Conservation (phyloP, 306 rosid species). For the Vicia faba region DNA sequence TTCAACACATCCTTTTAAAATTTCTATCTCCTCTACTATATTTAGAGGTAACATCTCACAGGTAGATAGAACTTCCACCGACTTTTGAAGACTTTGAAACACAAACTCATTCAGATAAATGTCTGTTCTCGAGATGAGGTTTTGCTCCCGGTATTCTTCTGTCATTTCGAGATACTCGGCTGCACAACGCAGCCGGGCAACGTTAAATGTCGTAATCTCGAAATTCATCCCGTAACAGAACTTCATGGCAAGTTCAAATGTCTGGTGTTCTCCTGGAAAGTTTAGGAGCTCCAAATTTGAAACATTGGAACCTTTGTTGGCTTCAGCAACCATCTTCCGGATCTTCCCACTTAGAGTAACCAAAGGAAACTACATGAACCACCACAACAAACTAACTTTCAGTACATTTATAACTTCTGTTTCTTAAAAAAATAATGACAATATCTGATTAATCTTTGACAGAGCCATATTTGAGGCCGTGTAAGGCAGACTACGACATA, state of each 20-base stretch:
- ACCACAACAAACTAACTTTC: constrained; percentile 28
- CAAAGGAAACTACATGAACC: constrained; percentile 71
- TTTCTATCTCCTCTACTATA: constrained; percentile 60
- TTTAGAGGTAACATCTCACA: constrained; percentile 58
- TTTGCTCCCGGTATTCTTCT: constrained; percentile 72
- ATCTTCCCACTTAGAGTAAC: constrained; percentile 85
- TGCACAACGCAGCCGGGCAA: constrained; percentile 70
- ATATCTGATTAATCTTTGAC: background rate
- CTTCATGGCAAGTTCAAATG: constrained; percentile 86
- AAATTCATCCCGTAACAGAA: constrained; percentile 87
- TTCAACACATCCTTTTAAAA: constrained; percentile 68
- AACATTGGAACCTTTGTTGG: constrained; percentile 50
- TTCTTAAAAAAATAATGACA: background rate
- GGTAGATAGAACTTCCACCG: constrained; percentile 71
- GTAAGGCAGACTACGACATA: too few relatives aligned
- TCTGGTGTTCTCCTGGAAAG: constrained; percentile 77
- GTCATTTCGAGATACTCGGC: constrained; percentile 85
- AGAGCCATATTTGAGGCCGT: background rate
- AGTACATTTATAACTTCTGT: background rate
- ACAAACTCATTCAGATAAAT: constrained; percentile 68
- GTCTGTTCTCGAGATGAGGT: constrained; percentile 64
- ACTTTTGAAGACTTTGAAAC: constrained; percentile 60
- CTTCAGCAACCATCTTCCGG: constrained; percentile 76
- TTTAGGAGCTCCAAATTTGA: constrained; percentile 67
- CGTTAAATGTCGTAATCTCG: constrained; percentile 71